phyloP scores from a whole-genome alignment of 257 asterid species.

The Jaltomata sinuosa region DNA sequence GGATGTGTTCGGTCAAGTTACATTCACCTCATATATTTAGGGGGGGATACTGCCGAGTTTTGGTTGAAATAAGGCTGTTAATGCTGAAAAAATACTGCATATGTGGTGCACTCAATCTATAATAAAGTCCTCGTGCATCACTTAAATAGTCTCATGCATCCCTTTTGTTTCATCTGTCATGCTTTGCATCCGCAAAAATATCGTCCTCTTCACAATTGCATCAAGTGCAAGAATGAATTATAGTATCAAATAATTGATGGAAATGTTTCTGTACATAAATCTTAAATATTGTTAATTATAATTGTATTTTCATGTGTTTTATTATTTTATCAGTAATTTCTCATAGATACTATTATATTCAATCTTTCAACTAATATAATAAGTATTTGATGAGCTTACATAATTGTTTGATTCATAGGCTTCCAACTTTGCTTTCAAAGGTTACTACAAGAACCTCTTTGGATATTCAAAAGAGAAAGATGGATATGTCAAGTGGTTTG shows the following conservation, averaged over 20 bases:
- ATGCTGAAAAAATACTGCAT: background rate
- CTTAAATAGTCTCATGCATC: background rate
- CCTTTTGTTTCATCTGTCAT: background rate
- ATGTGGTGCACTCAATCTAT: background rate
- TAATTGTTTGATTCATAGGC: slow-evolving; percentile 43
- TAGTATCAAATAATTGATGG: background rate
- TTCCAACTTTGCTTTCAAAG: slow-evolving; percentile 90
- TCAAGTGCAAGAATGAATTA: background rate
- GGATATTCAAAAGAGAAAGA: slow-evolving; percentile 81
- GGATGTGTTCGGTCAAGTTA: background rate
- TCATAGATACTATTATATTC: background rate
- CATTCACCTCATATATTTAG: background rate
- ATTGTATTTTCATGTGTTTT: background rate
- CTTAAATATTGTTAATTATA: background rate
- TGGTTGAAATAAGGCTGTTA: background rate
- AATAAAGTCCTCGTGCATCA: background rate
- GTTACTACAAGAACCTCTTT: slow-evolving; percentile 61
- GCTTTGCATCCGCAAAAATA: background rate
- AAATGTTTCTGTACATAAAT: background rate
- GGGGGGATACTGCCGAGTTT: background rate
- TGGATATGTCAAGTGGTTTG: slow-evolving; percentile 85
- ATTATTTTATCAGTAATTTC: background rate
- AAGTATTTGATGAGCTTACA: slow-evolving; percentile 1
- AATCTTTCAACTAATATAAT: background rate
- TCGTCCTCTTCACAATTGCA: background rate